Percentiles rank a stretch among this genome's conserved stretches.
These are phyloP conservation scores for Yarrowia porcina DNA, from an alignment of 805 yeast species.

Conservation along the genomic window DNA sequence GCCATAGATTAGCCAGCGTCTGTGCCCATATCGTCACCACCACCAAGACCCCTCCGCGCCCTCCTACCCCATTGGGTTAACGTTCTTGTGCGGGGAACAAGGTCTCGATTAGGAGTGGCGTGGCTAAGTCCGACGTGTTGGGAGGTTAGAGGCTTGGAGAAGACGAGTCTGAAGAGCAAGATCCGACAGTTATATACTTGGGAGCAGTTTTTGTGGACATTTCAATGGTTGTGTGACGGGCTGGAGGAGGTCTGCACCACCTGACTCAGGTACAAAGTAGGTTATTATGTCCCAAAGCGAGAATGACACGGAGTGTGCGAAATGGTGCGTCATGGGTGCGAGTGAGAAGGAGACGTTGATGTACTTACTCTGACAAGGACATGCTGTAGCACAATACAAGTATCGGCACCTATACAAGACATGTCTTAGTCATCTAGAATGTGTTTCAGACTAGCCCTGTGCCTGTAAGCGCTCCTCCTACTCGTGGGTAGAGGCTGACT, in stretches of 20 bases:
- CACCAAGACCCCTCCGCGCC: background rate
- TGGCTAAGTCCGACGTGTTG: constrained; percentile 9
- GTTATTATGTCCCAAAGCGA: constrained; percentile 12
- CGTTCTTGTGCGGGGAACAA: constrained; percentile 22
- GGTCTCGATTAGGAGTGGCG: constrained; percentile 7
- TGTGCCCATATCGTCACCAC: background rate
- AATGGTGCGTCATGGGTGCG: constrained; percentile 4
- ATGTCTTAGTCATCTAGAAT: background rate
- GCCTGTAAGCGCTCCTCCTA: background rate
- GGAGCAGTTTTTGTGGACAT: background rate
- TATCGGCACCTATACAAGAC: too few species aligned
- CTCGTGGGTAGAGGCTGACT: background rate
- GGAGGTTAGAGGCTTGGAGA: background rate
- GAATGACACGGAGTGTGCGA: constrained; percentile 13
- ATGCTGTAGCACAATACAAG: too few species aligned
- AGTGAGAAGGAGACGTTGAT: background rate
- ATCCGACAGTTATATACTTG: background rate
- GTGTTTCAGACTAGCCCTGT: background rate
- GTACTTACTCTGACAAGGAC: too few species aligned
- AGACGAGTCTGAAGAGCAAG: background rate
- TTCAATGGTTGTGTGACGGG: background rate
- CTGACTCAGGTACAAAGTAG: constrained; percentile 16
- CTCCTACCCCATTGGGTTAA: constrained; percentile 12
- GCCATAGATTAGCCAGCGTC: background rate
- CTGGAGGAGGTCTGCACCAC: background rate